A percentile compares a stretch with the other conserved stretches of the same genome.
Evolutionary conservation across 495 filamentous ascomycete genomes (phyloP).

Genomic region (Hypoxylon rickii): DNA sequence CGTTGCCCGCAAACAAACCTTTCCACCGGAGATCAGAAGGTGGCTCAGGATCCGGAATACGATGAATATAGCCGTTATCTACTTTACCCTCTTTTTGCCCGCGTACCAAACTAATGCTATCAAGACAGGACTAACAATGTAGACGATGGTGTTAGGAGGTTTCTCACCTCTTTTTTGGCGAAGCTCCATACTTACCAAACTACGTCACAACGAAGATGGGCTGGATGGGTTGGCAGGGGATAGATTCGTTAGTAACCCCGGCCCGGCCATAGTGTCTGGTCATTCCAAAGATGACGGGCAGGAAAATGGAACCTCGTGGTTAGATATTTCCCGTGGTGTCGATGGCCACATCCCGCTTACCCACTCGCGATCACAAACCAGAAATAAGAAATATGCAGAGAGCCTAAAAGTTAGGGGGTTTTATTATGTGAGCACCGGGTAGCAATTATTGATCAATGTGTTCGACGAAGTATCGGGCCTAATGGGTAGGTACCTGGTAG

Average conservation of each 20-base stretch:
- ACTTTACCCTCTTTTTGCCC: not conserved
- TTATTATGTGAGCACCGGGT: too few species aligned
- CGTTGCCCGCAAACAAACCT: conserved; percentile 28
- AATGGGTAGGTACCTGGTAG: not conserved
- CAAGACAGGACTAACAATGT: not conserved
- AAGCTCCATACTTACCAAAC: conserved; percentile 1
- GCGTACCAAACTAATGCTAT: too few species aligned
- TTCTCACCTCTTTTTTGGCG: too few species aligned
- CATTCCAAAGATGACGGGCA: conserved; percentile 27
- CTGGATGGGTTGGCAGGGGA: conserved; percentile 9
- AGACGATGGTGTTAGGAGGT: not conserved
- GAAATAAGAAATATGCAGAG: conserved; percentile 20
- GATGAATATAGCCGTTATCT: too few species aligned
- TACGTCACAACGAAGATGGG: conserved; percentile 24
- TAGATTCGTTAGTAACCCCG: conserved; percentile 10
- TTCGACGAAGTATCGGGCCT: not conserved
- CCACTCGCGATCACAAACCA: conserved; percentile 1
- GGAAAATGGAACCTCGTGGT: conserved; percentile 27
- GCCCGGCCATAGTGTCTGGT: not conserved
- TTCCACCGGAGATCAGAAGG: not conserved
- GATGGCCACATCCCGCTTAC: conserved; percentile 12
- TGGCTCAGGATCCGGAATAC: not conserved
- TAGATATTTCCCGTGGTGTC: conserved; percentile 15
- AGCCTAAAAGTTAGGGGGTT: conserved; percentile 17
- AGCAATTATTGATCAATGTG: not conserved